Evolutionary conservation across 331 rosid genomes (phyloP).

Genomic region (Stylosanthes scabra): DNA sequence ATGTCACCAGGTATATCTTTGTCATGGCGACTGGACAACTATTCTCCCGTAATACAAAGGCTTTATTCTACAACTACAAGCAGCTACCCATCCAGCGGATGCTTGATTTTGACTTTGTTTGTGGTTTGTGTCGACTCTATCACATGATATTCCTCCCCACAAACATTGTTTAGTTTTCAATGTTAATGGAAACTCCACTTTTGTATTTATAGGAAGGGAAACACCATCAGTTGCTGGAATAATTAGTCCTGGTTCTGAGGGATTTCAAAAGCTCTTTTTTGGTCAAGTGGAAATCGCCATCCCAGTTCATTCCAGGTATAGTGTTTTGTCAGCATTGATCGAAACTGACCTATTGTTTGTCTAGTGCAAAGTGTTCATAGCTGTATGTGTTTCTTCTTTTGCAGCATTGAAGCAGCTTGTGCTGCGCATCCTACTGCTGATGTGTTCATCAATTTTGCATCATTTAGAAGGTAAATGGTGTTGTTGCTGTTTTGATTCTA

Average conservation of each 20-base stretch:
- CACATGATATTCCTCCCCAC: constrained; percentile 23
- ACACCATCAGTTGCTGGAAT: constrained; percentile 96
- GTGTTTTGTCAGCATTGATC: no score
- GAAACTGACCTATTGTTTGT: neutral
- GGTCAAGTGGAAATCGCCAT: constrained; percentile 94
- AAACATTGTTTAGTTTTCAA: constrained; percentile 9
- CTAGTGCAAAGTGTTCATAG: constrained; percentile 23
- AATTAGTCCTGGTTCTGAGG: constrained; percentile 91
- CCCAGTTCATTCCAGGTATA: constrained; percentile 83
- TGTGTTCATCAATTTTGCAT: constrained; percentile 92
- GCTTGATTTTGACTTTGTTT: constrained; percentile 96
- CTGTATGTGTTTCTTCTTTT: constrained; percentile 39
- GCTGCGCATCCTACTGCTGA: constrained; percentile 97
- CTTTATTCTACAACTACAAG: constrained; percentile 92
- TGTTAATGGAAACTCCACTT: constrained; percentile 30
- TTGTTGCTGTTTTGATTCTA: neutral
- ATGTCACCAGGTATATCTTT: constrained; percentile 49
- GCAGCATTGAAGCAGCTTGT: constrained; percentile 87
- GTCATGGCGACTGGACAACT: constrained; percentile 92
- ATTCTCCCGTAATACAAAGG: constrained; percentile 83
- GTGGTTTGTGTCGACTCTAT: constrained; percentile 58
- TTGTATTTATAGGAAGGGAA: constrained; percentile 72
- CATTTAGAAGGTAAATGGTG: constrained; percentile 72
- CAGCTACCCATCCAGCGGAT: constrained; percentile 94
- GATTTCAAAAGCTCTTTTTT: constrained; percentile 93